Percentiles rank a stretch among this genome's conserved stretches.
These are phyloP conservation scores for Trichoderma citrinoviride DNA, from an alignment of 2,329 filamentous ascomycete genomes.

Conservation along the genomic window DNA sequence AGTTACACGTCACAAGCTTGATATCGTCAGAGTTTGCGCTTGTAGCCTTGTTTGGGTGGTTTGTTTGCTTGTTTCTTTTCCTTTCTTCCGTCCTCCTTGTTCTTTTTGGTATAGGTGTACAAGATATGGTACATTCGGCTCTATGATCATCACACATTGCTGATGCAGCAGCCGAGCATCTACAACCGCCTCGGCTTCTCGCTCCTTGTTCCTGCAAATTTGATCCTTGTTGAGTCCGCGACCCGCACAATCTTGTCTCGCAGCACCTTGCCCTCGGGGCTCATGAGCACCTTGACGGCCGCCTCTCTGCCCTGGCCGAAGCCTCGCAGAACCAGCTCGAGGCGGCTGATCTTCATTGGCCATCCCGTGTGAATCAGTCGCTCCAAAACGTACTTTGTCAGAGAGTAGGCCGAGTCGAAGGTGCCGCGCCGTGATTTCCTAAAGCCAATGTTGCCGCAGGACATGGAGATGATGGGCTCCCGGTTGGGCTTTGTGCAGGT, in stretches of 20 bases:
- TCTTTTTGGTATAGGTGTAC: slow-evolving; percentile 34
- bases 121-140: slow-evolving; percentile 36
- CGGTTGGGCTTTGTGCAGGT: slow-evolving; percentile 82
- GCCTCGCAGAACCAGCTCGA: slow-evolving; percentile 81
- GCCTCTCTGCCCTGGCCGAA: slow-evolving; percentile 88
- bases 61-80: slow-evolving; percentile 2
- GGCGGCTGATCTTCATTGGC: slow-evolving; percentile 67
- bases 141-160: slow-evolving; percentile 9
- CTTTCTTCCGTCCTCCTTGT: neutral
- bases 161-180: slow-evolving; percentile 15
- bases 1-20: slow-evolving; percentile 7
- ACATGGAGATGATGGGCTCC: slow-evolving; percentile 74
- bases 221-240: slow-evolving; percentile 82
- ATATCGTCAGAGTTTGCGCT: slow-evolving; percentile 2
- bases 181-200: slow-evolving; percentile 75
- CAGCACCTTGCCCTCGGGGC: slow-evolving; percentile 75
- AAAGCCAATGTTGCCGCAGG: slow-evolving; percentile 89
- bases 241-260: slow-evolving; percentile 74
- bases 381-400: slow-evolving; percentile 78
- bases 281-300: slow-evolving; percentile 82
- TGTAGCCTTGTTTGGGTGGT: slow-evolving; percentile 2
- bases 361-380: slow-evolving; percentile 80
- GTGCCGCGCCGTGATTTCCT: slow-evolving; percentile 73
- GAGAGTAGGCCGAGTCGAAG: slow-evolving; percentile 91
- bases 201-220: slow-evolving; percentile 93